Conservation (phyloP, 306 rosid species). For the Argentina anserina region DNA sequence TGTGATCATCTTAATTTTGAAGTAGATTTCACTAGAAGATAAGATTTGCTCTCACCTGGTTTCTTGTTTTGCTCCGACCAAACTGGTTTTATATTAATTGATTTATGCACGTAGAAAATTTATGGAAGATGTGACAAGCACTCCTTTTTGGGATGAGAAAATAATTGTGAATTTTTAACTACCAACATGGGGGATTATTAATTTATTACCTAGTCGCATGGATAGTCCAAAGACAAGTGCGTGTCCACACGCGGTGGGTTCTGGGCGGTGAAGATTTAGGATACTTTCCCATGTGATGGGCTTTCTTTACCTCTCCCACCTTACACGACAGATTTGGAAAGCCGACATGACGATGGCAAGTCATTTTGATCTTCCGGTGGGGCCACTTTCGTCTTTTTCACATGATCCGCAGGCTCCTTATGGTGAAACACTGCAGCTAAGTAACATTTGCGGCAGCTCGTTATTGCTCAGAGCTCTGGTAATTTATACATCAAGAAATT, state of each 20-base stretch:
- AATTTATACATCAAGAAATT: too few relatives aligned
- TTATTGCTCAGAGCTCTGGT: too few relatives aligned
- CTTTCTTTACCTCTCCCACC: background rate
- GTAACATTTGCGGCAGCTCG: too few relatives aligned
- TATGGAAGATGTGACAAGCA: too few relatives aligned
- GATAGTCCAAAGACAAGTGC: too few relatives aligned
- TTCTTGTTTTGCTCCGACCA: too few relatives aligned
- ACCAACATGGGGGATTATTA: background rate
- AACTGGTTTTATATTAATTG: too few relatives aligned
- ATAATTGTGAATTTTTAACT: background rate
- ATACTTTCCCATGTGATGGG: conserved; percentile 10
- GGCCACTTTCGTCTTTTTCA: conserved; percentile 1
- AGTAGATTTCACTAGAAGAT: too few relatives aligned
- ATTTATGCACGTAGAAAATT: too few relatives aligned
- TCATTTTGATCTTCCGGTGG: background rate
- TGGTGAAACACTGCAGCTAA: background rate
- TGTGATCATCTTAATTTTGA: too few relatives aligned
- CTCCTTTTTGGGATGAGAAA: too few relatives aligned
- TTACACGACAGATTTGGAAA: background rate
- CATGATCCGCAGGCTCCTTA: background rate
- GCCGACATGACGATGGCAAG: background rate
- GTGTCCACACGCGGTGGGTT: background rate
- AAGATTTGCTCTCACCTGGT: too few relatives aligned
- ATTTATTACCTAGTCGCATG: background rate
- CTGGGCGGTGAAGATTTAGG: background rate